Evolutionary conservation across 163 green algal species (phyloP).

Genomic region (Coccomyxa subellipsoidea): DNA sequence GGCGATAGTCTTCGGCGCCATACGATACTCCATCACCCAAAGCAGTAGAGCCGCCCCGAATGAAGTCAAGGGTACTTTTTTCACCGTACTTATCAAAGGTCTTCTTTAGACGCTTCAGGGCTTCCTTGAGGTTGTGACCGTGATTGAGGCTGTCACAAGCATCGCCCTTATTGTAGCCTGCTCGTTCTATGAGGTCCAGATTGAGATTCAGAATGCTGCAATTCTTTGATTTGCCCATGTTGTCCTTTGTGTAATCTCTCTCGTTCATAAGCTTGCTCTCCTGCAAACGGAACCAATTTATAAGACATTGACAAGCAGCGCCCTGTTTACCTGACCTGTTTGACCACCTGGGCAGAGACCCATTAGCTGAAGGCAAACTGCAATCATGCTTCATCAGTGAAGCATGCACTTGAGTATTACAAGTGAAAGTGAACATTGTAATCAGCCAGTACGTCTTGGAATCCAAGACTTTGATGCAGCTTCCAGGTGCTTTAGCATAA

Average conservation of each 20-base stretch:
- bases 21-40: not conserved
- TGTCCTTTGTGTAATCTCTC: not conserved
- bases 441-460: too few relatives aligned
- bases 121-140: not conserved
- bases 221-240: not conserved
- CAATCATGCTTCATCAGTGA: too few relatives aligned
- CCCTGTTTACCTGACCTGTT: too few relatives aligned
- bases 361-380: too few relatives aligned
- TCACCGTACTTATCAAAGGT: not conserved
- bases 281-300: too few relatives aligned
- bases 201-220: not conserved
- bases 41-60: not conserved
- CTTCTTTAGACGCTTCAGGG: not conserved
- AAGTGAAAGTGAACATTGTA: too few relatives aligned
- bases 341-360: too few relatives aligned
- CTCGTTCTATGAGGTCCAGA: not conserved
- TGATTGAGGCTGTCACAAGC: not conserved
- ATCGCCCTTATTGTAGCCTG: not conserved
- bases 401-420: not conserved
- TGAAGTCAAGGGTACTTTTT: not conserved
- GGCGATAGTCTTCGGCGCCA: not conserved
- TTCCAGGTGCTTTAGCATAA: not conserved
- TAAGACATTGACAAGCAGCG: too few relatives aligned
- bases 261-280: not conserved
- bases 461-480: too few relatives aligned